A percentile compares a stretch with the other conserved stretches of the same genome.
Conservation (phyloP, 768 basidiomycete genomes). For the Scleroderma citrinum region DNA sequence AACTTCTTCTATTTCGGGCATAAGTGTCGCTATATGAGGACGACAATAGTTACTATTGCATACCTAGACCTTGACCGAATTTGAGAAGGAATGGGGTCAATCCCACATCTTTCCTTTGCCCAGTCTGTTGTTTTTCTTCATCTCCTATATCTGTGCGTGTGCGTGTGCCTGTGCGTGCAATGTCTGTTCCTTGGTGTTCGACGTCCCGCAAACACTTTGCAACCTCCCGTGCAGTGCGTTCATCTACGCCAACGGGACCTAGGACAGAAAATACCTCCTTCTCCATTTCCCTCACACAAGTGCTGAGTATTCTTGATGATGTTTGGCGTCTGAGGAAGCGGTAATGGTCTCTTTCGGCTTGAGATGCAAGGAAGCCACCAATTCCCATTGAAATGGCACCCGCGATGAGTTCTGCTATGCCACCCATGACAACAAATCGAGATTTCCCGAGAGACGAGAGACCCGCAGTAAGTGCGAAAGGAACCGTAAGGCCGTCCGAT, state of each 20-base stretch:
- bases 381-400: slow-evolving; percentile 98
- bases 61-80: slow-evolving; percentile 92
- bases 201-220: slow-evolving; percentile 67
- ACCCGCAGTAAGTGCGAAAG: slow-evolving; percentile 87
- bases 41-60: slow-evolving; percentile 24
- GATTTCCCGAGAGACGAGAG: slow-evolving; percentile 86
- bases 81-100: slow-evolving; percentile 91
- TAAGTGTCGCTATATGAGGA: neutral
- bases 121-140: slow-evolving; percentile 49
- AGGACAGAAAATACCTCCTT: slow-evolving; percentile 87
- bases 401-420: slow-evolving; percentile 91
- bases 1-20: slow-evolving; percentile 66
- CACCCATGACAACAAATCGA: slow-evolving; percentile 85
- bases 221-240: slow-evolving; percentile 73
- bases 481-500: slow-evolving; percentile 85
- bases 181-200: slow-evolving; percentile 38
- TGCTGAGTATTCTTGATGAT: slow-evolving; percentile 76
- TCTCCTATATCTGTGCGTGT: slow-evolving; percentile 27
- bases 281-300: slow-evolving; percentile 94
- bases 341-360: slow-evolving; percentile 94
- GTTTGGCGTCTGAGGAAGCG: slow-evolving; percentile 74
- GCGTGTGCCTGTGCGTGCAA: slow-evolving; percentile 9
- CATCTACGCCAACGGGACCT: slow-evolving; percentile 85
- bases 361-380: slow-evolving; percentile 96
- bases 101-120: slow-evolving; percentile 74